Conservation (phyloP, 2,329 filamentous ascomycete genomes). For the Cladosporium sp. region DNA sequence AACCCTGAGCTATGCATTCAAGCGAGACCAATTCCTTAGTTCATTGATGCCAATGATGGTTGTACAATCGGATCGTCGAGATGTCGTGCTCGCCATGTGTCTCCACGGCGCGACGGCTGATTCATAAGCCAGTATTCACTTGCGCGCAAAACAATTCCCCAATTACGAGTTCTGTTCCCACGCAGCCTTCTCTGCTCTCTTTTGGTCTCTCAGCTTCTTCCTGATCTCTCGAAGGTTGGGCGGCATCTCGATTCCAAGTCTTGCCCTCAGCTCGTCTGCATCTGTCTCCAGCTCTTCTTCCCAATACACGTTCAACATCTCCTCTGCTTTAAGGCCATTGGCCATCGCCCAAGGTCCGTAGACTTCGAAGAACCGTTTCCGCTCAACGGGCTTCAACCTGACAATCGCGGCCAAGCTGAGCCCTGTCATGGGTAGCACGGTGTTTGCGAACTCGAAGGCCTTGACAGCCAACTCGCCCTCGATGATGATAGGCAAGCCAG, state of each 20-base stretch:
- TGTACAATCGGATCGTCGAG: too few species aligned
- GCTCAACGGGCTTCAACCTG: constrained; percentile 59
- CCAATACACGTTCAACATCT: constrained; percentile 97
- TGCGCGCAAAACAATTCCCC: too few species aligned
- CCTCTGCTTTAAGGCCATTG: constrained; percentile 72
- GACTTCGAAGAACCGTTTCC: constrained; percentile 63
- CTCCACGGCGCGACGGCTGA: too few species aligned
- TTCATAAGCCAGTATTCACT: too few species aligned
- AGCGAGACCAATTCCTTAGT: too few species aligned
- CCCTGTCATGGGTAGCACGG: constrained; percentile 89
- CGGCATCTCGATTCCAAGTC: constrained; percentile 82
- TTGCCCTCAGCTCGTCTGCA: constrained; percentile 67
- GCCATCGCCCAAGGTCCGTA: constrained; percentile 89
- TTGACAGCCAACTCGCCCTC: constrained; percentile 98
- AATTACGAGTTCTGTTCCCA: constrained; percentile 6
- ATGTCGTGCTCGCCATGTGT: too few species aligned
- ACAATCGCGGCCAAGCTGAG: constrained; percentile 71
- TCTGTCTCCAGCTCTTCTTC: constrained; percentile 87
- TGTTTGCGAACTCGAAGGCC: constrained; percentile 96
- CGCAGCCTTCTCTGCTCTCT: constrained; percentile 59
- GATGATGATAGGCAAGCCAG: constrained; percentile 80
- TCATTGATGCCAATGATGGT: too few species aligned
- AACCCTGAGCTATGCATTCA: too few species aligned
- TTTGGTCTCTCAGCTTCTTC: constrained; percentile 64
- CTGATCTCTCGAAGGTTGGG: constrained; percentile 79